phyloP scores from a whole-genome alignment of 2,329 filamentous ascomycete genomes.

The Pseudogymnoascus sp. region DNA sequence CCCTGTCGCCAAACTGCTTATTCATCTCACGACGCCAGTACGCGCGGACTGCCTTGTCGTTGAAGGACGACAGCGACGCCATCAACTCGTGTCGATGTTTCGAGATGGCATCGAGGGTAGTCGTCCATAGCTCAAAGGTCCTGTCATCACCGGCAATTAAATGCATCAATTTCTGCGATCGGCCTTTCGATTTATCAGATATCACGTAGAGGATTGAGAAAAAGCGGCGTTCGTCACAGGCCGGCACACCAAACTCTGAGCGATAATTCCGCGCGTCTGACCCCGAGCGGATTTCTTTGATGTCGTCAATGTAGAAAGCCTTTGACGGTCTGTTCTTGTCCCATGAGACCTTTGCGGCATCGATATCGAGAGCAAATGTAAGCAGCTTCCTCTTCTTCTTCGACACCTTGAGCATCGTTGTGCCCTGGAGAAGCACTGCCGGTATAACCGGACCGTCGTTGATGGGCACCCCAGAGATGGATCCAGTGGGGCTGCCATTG shows the following conservation, averaged over 20 bases:
- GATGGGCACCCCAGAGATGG: slow-evolving; percentile 37
- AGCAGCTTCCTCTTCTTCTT: slow-evolving; percentile 76
- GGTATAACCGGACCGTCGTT: slow-evolving; percentile 68
- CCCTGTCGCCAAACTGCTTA: slow-evolving; percentile 52
- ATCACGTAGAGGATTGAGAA: slow-evolving; percentile 86
- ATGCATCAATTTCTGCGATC: slow-evolving; percentile 71
- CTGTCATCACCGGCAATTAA: slow-evolving; percentile 71
- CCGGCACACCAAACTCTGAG: slow-evolving; percentile 69
- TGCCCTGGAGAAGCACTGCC: slow-evolving; percentile 70
- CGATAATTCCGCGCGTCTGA: slow-evolving; percentile 83
- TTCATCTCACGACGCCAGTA: slow-evolving; percentile 86
- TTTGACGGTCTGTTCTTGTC: slow-evolving; percentile 73
- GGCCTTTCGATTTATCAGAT: slow-evolving; percentile 68
- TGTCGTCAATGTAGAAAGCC: slow-evolving; percentile 88
- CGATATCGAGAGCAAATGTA: slow-evolving; percentile 66
- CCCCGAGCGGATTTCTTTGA: slow-evolving; percentile 81
- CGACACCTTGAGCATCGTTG: slow-evolving; percentile 72
- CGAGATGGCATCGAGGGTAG: slow-evolving; percentile 75
- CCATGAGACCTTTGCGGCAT: slow-evolving; percentile 84
- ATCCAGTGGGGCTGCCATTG: slow-evolving; percentile 40
- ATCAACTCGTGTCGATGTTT: slow-evolving; percentile 85
- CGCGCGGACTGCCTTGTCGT: slow-evolving; percentile 70
- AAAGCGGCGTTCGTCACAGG: slow-evolving; percentile 64
- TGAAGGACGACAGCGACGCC: slow-evolving; percentile 79
- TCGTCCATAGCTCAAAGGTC: slow-evolving; percentile 72